These are phyloP conservation scores for Daldinia decipiens DNA, from an alignment of 495 filamentous ascomycete species.

Conservation along the genomic window DNA sequence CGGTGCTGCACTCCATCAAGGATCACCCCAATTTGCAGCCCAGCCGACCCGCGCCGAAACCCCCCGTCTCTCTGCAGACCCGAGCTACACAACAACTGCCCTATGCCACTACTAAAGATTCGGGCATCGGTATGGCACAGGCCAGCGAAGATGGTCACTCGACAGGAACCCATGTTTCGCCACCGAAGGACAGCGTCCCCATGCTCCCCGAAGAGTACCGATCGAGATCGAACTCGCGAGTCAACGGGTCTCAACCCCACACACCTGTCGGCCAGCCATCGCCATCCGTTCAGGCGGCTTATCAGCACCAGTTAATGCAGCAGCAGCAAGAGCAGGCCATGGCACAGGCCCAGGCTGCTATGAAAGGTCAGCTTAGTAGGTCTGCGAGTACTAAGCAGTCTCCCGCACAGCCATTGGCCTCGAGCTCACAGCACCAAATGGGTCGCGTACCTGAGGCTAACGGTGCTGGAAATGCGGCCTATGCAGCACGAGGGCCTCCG, in stretches of 20 bases:
- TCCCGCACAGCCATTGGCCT: slow-evolving; percentile 62
- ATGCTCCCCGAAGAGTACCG: slow-evolving; percentile 66
- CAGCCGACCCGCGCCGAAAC: slow-evolving; percentile 72
- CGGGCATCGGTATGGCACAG: slow-evolving; percentile 63
- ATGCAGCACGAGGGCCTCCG: slow-evolving; percentile 55
- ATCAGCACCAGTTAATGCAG: slow-evolving; percentile 75
- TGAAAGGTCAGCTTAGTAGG: slow-evolving; percentile 67
- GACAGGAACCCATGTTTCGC: slow-evolving; percentile 55
- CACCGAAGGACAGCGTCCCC: slow-evolving; percentile 55
- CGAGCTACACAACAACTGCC: slow-evolving; percentile 60
- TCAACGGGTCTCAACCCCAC: slow-evolving; percentile 60
- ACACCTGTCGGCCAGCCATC: slow-evolving; percentile 44
- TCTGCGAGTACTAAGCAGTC: slow-evolving; percentile 67
- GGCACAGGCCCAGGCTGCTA: slow-evolving; percentile 73
- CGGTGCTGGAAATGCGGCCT: slow-evolving; percentile 62
- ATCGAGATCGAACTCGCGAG: slow-evolving; percentile 64
- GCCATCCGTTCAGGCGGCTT: slow-evolving; percentile 56
- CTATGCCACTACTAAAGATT: slow-evolving; percentile 62
- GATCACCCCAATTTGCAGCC: slow-evolving; percentile 67
- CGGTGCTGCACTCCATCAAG: slow-evolving; percentile 55
- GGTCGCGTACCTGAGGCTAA: slow-evolving; percentile 65
- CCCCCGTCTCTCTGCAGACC: slow-evolving; percentile 63
- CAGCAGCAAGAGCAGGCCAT: slow-evolving; percentile 83
- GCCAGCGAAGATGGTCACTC: slow-evolving; percentile 61
- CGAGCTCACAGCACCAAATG: slow-evolving; percentile 66